phyloP scores from a whole-genome alignment of 305 asterid species.

The Caryopteris hybrid region DNA sequence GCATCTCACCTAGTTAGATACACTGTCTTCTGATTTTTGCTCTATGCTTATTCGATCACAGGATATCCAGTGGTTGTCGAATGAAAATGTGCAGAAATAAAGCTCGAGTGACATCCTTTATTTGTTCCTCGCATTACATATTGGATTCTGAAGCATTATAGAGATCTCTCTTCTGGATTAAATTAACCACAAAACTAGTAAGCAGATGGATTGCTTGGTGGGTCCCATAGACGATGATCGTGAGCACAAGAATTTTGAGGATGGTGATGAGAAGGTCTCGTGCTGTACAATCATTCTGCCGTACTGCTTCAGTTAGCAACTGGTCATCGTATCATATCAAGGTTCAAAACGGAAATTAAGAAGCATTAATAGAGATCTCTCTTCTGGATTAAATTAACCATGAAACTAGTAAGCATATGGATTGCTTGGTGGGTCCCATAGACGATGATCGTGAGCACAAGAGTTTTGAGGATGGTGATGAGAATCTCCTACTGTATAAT shows the following conservation, averaged over 20 bases:
- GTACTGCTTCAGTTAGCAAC: background rate
- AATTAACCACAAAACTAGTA: background rate
- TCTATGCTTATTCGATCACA: conserved; percentile 20
- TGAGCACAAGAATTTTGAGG: conserved; percentile 3
- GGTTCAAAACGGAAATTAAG: too few species aligned
- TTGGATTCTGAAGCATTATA: conserved; percentile 4
- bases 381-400: conserved; percentile 12
- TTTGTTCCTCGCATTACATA: background rate
- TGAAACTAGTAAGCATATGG: background rate
- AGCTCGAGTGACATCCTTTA: conserved; percentile 19
- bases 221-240: conserved; percentile 2
- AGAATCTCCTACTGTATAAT: background rate
- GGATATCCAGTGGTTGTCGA: conserved; percentile 50
- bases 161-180: conserved; percentile 17
- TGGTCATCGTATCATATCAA: too few species aligned
- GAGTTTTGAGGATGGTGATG: background rate
- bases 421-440: background rate
- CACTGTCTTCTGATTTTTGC: background rate
- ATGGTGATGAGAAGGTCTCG: background rate
- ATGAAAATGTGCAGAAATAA: conserved; percentile 22
- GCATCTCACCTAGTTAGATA: background rate
- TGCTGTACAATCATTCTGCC: background rate
- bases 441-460: conserved; percentile 9
- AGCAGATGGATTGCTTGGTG: background rate
- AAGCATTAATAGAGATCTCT: conserved; percentile 13